A percentile compares a stretch with the other conserved stretches of the same genome.
phyloP scores from a whole-genome alignment of 164 flowering plant species.

The Akebia trifoliata region DNA sequence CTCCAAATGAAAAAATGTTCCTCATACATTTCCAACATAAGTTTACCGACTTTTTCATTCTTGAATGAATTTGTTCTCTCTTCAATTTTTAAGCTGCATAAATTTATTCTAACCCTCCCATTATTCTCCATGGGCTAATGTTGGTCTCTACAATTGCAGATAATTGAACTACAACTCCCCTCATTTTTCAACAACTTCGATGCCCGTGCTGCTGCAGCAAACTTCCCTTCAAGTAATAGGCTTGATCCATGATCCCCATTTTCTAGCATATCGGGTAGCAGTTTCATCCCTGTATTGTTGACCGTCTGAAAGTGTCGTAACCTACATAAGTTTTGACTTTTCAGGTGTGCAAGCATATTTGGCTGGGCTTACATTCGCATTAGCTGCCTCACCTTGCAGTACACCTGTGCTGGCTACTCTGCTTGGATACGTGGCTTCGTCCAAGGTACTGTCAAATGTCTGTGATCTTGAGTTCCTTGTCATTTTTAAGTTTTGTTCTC shows the following conservation, averaged over 20 bases:
- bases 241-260: slow-evolving; percentile 3
- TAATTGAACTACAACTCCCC: slow-evolving; percentile 88
- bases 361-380: slow-evolving; percentile 95
- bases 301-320: background rate
- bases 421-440: slow-evolving; percentile 85
- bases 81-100: background rate
- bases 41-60: background rate
- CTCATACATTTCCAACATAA: background rate
- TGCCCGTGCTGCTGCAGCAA: slow-evolving; percentile 89
- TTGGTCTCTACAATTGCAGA: slow-evolving; percentile 32
- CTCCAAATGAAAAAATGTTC: background rate
- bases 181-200: slow-evolving; percentile 87
- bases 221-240: slow-evolving; percentile 83
- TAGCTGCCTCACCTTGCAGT: slow-evolving; percentile 98
- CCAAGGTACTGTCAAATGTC: slow-evolving; percentile 46
- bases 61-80: too few species aligned
- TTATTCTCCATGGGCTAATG: slow-evolving; percentile 7
- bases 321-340: background rate
- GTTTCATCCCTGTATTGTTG: background rate
- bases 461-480: background rate
- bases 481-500: background rate
- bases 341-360: slow-evolving; percentile 94
- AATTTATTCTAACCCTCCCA: slow-evolving; percentile 2
- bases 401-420: slow-evolving; percentile 89
- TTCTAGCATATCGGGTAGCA: background rate